A percentile compares a stretch with the other conserved stretches of the same genome.
Conservation (phyloP, 768 basidiomycete species). For the Calocybe cyanea region DNA sequence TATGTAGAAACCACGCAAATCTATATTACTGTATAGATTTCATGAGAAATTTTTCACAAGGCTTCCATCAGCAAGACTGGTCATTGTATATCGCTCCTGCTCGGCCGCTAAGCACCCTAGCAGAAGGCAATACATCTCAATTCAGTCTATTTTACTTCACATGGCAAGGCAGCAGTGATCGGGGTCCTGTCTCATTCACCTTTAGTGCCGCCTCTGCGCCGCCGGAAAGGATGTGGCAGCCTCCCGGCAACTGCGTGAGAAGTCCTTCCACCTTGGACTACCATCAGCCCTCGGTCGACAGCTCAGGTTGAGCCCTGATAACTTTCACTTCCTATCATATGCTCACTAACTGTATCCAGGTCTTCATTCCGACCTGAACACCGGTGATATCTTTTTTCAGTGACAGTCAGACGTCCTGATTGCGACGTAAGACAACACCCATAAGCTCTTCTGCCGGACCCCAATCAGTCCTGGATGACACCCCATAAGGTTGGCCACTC, state of each 20-base stretch:
- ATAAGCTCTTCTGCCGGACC: conserved; percentile 12
- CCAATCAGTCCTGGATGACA: conserved; percentile 8
- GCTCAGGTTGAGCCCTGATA: not conserved
- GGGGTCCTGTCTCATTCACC: conserved; percentile 14
- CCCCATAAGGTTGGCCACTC: conserved; percentile 7
- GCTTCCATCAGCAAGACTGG: too few species aligned
- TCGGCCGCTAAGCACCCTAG: not conserved
- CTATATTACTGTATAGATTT: too few species aligned
- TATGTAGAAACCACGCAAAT: conserved; percentile 12
- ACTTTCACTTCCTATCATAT: not conserved
- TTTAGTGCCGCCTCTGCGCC: conserved; percentile 15
- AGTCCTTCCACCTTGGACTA: conserved; percentile 2
- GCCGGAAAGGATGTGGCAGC: conserved; percentile 13
- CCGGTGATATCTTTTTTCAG: not conserved
- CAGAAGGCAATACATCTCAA: not conserved
- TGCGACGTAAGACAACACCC: not conserved
- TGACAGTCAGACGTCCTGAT: not conserved
- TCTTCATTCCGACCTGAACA: conserved; percentile 2
- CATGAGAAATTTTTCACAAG: too few species aligned
- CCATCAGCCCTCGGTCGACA: conserved; percentile 9
- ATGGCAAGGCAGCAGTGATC: conserved; percentile 11
- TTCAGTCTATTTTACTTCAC: conserved; percentile 2
- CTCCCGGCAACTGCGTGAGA: conserved; percentile 17
- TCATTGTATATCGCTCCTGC: not conserved
- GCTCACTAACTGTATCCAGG: not conserved